Conservation (phyloP, 2,329 filamentous ascomycete species). For the Teratosphaeria gauchensis region DNA sequence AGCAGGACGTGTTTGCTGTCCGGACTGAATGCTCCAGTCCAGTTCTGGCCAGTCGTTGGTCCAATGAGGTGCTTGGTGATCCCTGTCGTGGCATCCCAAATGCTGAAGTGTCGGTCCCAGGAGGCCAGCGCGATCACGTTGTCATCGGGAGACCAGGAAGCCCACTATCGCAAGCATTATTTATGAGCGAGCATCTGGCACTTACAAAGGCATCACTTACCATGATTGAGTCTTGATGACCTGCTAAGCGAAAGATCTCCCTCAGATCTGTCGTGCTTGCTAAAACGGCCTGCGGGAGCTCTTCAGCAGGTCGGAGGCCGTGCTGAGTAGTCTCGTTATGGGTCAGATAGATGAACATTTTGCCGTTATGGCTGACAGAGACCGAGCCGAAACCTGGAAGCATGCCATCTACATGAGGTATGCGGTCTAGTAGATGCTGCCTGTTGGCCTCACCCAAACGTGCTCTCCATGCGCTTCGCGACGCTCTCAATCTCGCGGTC, state of each 20-base stretch:
- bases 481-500: constrained; percentile 2
- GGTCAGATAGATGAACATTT: constrained; percentile 3
- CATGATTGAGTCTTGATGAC: constrained; percentile 13
- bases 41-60: not conserved
- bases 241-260: constrained; percentile 2
- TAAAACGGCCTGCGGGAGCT: constrained; percentile 10
- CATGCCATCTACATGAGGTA: constrained; percentile 2
- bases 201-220: too few species aligned
- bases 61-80: constrained; percentile 6
- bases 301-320: constrained; percentile 4
- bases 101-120: constrained; percentile 10
- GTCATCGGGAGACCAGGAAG: constrained; percentile 9
- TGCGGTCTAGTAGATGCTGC: constrained; percentile 1
- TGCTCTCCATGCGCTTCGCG: constrained; percentile 1
- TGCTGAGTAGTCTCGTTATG: constrained; percentile 7
- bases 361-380: constrained; percentile 3
- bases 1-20: not conserved
- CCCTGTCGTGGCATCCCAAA: constrained; percentile 9
- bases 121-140: constrained; percentile 9
- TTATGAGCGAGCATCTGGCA: too few species aligned
- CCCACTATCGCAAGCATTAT: constrained; percentile 3
- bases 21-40: not conserved
- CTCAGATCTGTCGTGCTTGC: not conserved
- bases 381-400: constrained; percentile 5
- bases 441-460: constrained; percentile 6